These are phyloP conservation scores for Termitomyces sp. DNA, from an alignment of 768 basidiomycete genomes.

Conservation along the genomic window DNA sequence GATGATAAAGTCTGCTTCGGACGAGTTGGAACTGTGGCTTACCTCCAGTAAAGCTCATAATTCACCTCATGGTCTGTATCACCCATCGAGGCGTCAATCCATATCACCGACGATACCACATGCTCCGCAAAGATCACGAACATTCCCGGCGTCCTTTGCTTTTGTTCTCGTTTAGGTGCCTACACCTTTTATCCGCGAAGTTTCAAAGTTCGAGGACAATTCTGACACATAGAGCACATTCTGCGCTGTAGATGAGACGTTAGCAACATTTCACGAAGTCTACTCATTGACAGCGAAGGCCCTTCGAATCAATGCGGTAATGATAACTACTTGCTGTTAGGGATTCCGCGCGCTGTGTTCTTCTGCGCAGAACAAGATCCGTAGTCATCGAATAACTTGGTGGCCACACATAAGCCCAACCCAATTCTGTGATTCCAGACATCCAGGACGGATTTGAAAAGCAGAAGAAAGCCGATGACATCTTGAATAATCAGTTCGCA, in stretches of 20 bases:
- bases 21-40: no score
- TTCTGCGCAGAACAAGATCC: slow-evolving; percentile 95
- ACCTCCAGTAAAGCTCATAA: not conserved
- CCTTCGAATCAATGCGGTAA: not conserved
- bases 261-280: not conserved
- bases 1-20: no score
- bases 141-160: not conserved
- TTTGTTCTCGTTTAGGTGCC: not conserved
- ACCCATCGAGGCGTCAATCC: not conserved
- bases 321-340: slow-evolving; percentile 58
- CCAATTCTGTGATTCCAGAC: slow-evolving; percentile 93
- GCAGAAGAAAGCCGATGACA: not conserved
- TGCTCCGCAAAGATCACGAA: not conserved
- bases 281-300: not conserved
- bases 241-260: not conserved
- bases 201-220: not conserved
- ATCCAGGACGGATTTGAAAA: no score
- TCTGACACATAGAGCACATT: not conserved
- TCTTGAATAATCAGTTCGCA: not conserved
- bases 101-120: not conserved
- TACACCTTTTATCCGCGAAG: not conserved
- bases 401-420: slow-evolving; percentile 88
- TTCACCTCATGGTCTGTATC: not conserved
- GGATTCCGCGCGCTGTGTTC: slow-evolving; percentile 95
- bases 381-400: slow-evolving; percentile 81